Base-by-base conservation (phyloP, 192 early-diverging fungal genomes). In the Entomortierella lignicola region DNA sequence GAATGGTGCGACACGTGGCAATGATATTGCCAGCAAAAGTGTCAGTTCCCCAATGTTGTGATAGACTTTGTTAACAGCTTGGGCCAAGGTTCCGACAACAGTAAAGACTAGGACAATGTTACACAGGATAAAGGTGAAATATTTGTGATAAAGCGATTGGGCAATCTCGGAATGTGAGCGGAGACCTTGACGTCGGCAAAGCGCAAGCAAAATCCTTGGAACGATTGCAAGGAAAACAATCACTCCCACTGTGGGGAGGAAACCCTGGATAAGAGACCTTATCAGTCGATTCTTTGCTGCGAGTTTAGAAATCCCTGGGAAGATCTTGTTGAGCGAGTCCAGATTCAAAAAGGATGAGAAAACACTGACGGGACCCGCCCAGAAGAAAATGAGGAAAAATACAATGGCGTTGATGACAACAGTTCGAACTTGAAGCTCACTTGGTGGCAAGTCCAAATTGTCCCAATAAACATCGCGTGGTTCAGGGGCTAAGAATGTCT, bases 391-490 rank as follows among this genome's bases (percentile, higher is more conserved):
- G 48, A 95, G 82, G 11, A 91, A 72, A 15, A 90, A 61, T 1
- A 93, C 77, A 50, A 88, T 82, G 11, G 84, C 60, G 62, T 86
- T 85, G 32, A 91, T 86, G 20, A 89, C 53, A 8, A 85, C 63
- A 10, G 83, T 79, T 4, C 92, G 87, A 23, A 85, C 70, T 29
- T 84, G 72, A 39, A 85, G 81, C 59, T 92, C 88, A 12, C 85
- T 66, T 17, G 68, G 81, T 29, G 89, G 86, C 27, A 92, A 84
- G 53, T 86, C 86, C 42, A 95, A 64, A 63, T 93, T 94, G 53
- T 89, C 82, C 93, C 92, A 95, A 57, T 87, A 85, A 55, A 95
- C 87, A 71, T 92, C 92, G 23, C 91, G 86, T 23, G 94, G 93
- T 64, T 92, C 92, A 18, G 93, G 92, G 18, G 93, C 92, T 39